Conservation (phyloP, 192 early-diverging fungal genomes). For the Coemansia sp. region DNA sequence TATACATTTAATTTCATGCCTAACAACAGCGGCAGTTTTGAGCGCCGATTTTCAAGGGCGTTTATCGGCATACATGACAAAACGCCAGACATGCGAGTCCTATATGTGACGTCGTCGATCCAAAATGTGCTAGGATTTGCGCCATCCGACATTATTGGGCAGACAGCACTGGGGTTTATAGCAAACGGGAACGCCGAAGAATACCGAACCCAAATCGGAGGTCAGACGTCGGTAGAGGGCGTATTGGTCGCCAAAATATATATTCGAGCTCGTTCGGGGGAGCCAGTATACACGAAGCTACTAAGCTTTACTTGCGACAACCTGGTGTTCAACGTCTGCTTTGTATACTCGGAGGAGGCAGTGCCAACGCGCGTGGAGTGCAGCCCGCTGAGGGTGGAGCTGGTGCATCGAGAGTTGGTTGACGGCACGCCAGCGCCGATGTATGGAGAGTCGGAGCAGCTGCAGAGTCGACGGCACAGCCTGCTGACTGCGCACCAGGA, state of each 20-base stretch:
- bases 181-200: not conserved
- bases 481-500: not conserved
- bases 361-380: not conserved
- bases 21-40: not conserved
- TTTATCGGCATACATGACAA: conserved; percentile 41
- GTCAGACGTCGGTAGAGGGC: not conserved
- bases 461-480: not conserved
- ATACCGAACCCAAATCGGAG: conserved; percentile 5
- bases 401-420: not conserved
- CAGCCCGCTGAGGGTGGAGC: not conserved
- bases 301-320: conserved; percentile 29
- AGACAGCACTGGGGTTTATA: conserved; percentile 8
- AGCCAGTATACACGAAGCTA: conserved; percentile 4
- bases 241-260: not conserved
- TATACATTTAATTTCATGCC: too few relatives aligned
- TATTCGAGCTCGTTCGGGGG: not conserved
- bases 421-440: not conserved
- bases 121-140: conserved; percentile 3
- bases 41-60: not conserved
- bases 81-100: conserved; percentile 32
- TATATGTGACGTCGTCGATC: conserved; percentile 32
- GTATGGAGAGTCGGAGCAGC: not conserved
- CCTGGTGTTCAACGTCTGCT: conserved; percentile 19
- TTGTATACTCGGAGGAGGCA: not conserved
- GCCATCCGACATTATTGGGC: conserved; percentile 10